Evolutionary conservation across 1,284 basidiomycete genomes (phyloP), one percentile per base, ranked within the genome.

Genomic region (Naganishia liquefaciens): DNA sequence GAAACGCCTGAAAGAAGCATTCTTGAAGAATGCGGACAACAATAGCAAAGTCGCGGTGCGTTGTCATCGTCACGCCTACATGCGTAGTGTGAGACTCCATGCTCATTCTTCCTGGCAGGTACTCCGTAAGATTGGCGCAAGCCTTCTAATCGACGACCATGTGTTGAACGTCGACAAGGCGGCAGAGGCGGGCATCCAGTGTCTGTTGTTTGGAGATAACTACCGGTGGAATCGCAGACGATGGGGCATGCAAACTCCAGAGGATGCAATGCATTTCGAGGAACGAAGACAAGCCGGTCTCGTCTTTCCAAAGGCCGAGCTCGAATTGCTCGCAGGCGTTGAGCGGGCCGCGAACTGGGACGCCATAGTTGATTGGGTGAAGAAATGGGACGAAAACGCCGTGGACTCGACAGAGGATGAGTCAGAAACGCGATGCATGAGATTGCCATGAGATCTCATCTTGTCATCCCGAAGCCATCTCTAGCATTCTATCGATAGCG

Each of bases 401-500:
- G 49, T 10, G 17, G 11, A 21, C 30, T 5, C 21, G n/a, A 5
- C 28, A n/a, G n/a, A 28, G 6, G 5, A 33, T 15, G 15, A 51
- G n/a, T 21, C 13, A 28, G 21, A 28, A 23, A 27, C 5, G 13
- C 2, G 10, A 3, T 39, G 44, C 2, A 47, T 37, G 23, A 11
- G 11, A 19, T 7, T 7, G 9, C 44, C 25, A 40, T 50, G 57
- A 5, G 13, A 50, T 23, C 6, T 39, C 51, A 37, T 57, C 54
- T 21, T 53, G 15, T 63, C 55, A 63, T 43, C 66, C 62, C 17
- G 66, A 55, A n/a, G 67, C 63, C 67, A 68, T 68, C 60, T 68
- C 67, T 46, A 68, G 46, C 67, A 68, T 68, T n/a, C 73, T 63
- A 76, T 95, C 93, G 71, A 95, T 93, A 73, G 91, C 92, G 82